A percentile compares a stretch with the other conserved stretches of the same genome.
Conservation (phyloP, 1,284 basidiomycete genomes). For the Agroathelia rolfsii region DNA sequence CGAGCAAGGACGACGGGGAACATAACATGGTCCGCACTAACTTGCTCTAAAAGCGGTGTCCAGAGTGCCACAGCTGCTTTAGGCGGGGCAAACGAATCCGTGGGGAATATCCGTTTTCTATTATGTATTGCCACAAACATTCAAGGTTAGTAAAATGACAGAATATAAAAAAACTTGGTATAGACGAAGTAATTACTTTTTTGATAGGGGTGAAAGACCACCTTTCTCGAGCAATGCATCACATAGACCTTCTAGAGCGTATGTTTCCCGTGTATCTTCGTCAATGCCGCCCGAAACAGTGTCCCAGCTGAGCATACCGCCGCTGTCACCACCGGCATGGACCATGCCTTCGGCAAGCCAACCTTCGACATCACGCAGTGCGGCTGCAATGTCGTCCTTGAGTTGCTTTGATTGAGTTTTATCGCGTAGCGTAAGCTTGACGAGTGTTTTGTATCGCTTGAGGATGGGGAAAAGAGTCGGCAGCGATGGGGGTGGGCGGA, state of each 20-base stretch:
- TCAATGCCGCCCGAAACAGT: constrained; percentile 22
- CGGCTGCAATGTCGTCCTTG: constrained; percentile 36
- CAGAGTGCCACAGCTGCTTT: constrained; percentile 52
- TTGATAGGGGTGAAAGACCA: constrained; percentile 67
- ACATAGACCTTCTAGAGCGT: constrained; percentile 62
- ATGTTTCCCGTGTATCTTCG: constrained; percentile 40
- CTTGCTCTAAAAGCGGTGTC: constrained; percentile 56
- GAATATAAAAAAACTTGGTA: too few relatives aligned
- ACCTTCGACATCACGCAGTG: constrained; percentile 50
- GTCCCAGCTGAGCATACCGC: constrained; percentile 39
- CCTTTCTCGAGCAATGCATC: constrained; percentile 54
- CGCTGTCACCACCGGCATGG: constrained; percentile 36
- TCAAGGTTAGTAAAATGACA: constrained; percentile 1
- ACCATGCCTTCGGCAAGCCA: constrained; percentile 70
- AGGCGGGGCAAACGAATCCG: constrained; percentile 40
- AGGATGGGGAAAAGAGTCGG: constrained; percentile 52
- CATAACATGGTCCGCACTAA: constrained; percentile 46
- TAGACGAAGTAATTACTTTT: constrained; percentile 46
- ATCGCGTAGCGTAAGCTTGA: constrained; percentile 54
- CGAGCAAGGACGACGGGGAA: constrained; percentile 44
- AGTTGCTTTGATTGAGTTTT: constrained; percentile 44
- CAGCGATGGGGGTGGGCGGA: too few relatives aligned
- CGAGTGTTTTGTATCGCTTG: constrained; percentile 56
- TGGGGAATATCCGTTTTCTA: constrained; percentile 52
- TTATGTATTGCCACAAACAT: constrained; percentile 10